Base-by-base conservation (phyloP, 148 eudicot genomes). In the Polygonum maritimum region DNA sequence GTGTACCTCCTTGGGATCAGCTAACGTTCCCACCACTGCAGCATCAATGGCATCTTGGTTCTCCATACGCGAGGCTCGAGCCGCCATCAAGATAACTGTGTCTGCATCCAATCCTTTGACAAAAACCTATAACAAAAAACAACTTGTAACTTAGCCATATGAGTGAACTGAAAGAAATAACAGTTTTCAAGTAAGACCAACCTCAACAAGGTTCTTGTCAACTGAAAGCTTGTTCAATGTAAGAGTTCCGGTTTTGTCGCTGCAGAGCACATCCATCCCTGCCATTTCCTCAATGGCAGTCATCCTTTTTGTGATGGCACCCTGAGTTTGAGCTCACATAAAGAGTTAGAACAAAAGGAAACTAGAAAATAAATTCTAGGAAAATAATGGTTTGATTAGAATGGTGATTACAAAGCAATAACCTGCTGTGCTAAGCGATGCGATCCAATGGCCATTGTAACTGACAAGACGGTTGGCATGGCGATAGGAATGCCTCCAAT, bases 381-480 rank as follows among this genome's bases (percentile, higher is more conserved):
- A 7, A 7, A 57, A 57, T n/a, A 57, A 57, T 57, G 63, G 31
- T 57, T 1, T 5, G 9, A 21, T 12, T 57, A 57, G 31, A 57
- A 57, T 21, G 63, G 63, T 57, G 26, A 22, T 21, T 57, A 21
- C 13, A 41, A 44, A 44, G 41, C 1, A 44, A 6, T 5, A 44
- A 86, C 89, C 86, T 86, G 87, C 76, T 86, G 80, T 31, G 89
- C 65, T 72, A 86, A 77, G 36, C 87, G 83, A 74, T 84, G 89
- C 9, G 89, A 84, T 12, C 89, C 89, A 52, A 86, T 86, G 13
- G 89, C 89, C 87, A 86, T 84, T 36, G 89, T 84, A 33, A 84
- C 87, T 2, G 89, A 86, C 8, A 86, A 74, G 51, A 86, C 88
- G 21, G 89, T 86, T 1, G 89, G 87, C 87, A 84, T 82, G 40